Evolutionary conservation across 257 asterid genomes (phyloP), one percentile per base, ranked within the genome.

Genomic region (Paulownia fortunei): DNA sequence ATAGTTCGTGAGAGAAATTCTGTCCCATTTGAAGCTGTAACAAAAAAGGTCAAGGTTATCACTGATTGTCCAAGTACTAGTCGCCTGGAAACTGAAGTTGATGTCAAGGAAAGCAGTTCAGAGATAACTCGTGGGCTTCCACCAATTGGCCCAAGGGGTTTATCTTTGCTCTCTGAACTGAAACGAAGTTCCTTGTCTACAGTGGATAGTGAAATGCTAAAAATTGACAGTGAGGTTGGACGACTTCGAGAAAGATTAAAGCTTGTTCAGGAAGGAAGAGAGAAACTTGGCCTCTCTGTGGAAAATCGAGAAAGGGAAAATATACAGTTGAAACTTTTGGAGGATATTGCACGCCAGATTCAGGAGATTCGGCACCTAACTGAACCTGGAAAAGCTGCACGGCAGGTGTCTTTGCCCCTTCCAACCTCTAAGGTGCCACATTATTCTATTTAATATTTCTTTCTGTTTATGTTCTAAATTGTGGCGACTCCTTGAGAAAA

Each of bases 251-350:
- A 91, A 73, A 87, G 92, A 74, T 81, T 94, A 41, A 86, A 79
- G 82, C 79, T 72, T 68, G 90, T 94, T 63, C 93, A 89, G 82
- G 92, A 88, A 77, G 97, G 94, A 56, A 88, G 96, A 84, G 95
- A 84, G 79, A 92, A 85, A 70, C 90, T 94, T 80, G 81, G 89
- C 85, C 23, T 86, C 19, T 76, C 87, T 42, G 74, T 80, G 80
- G 98, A 88, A 80, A 86, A 63, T 30, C 80, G 73, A 59, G 97
- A 88, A 71, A 88, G 84, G 76, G 96, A 79, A 70, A 82, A 55
- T 27, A 27, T 68, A 42, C 93, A 92, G 85, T 77, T 92, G 77
- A 87, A 86, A 68, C 88, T 84, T 76, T 76, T 88, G 92, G 97
- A 92, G 91, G 92, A 88, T 80, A 87, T 89, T 72, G 89, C 92